Percentiles rank a stretch among this genome's conserved stretches.
Conservation (phyloP, 352 stramenopile species). For the Salisapilia sapeloensis region DNA sequence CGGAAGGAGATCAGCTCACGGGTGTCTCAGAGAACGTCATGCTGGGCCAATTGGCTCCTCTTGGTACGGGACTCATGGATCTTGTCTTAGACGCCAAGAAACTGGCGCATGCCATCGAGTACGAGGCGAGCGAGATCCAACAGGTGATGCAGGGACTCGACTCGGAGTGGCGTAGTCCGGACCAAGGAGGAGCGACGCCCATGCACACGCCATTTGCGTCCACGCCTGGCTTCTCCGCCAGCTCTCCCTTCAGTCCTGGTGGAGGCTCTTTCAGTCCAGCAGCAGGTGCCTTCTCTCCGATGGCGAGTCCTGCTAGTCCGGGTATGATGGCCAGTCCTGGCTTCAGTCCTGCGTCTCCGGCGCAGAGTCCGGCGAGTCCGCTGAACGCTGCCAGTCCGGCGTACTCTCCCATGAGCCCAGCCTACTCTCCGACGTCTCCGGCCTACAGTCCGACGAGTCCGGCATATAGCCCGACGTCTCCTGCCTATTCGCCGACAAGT, state of each 20-base stretch:
- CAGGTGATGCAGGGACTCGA: conserved; percentile 83
- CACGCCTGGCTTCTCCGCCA: conserved; percentile 79
- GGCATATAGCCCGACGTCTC: conserved; percentile 65
- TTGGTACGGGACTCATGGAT: conserved; percentile 96
- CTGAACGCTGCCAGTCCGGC: conserved; percentile 67
- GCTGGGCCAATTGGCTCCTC: conserved; percentile 91
- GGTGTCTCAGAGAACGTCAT: conserved; percentile 99
- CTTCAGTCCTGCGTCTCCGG: conserved; percentile 67
- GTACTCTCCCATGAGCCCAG: conserved; percentile 79
- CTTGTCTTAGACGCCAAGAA: conserved; percentile 97
- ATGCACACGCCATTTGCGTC: conserved; percentile 75
- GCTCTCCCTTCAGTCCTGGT: conserved; percentile 71
- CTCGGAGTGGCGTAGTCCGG: conserved; percentile 81
- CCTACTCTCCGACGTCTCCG: conserved; percentile 56
- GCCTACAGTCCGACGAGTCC: conserved; percentile 70
- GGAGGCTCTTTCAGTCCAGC: conserved; percentile 82
- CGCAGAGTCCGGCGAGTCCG: conserved; percentile 54
- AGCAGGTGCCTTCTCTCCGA: conserved; percentile 70
- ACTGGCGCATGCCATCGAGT: conserved; percentile 94
- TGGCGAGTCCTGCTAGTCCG: conserved; percentile 58
- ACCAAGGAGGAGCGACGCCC: conserved; percentile 53
- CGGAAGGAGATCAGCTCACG: conserved; percentile 93
- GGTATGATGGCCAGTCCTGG: conserved; percentile 57
- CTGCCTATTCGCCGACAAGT: conserved; percentile 58
- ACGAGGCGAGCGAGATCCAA: conserved; percentile 87